These are phyloP conservation scores for Scedosporium minutisporum DNA, from an alignment of 2,329 filamentous ascomycete genomes.

Conservation along the genomic window DNA sequence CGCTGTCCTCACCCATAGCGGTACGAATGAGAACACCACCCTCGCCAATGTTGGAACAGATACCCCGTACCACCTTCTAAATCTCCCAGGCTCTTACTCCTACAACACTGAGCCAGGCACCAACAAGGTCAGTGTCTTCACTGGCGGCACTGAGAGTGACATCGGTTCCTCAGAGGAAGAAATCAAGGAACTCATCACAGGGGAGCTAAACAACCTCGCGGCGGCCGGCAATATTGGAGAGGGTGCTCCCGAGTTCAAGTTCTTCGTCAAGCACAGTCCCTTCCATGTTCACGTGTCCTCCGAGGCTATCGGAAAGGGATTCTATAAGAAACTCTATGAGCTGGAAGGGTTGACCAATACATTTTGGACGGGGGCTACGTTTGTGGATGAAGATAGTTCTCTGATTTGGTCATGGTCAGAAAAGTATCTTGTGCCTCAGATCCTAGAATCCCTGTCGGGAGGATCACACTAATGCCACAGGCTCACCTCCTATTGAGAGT, in stretches of 20 bases:
- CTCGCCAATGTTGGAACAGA: slow-evolving; percentile 13
- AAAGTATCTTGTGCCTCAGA: neutral
- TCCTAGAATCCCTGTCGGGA: neutral
- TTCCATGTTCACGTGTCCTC: slow-evolving; percentile 17
- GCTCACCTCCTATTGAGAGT: too few relatives aligned
- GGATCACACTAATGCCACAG: neutral
- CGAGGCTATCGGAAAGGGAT: slow-evolving; percentile 19
- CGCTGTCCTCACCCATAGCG: slow-evolving; percentile 19
- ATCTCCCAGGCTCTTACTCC: slow-evolving; percentile 10
- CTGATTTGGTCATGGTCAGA: slow-evolving; percentile 2
- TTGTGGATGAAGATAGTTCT: neutral
- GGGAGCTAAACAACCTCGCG: slow-evolving; percentile 7
- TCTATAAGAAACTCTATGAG: slow-evolving; percentile 21
- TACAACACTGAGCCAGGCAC: slow-evolving; percentile 10
- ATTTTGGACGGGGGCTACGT: slow-evolving; percentile 25
- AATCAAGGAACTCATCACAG: slow-evolving; percentile 10
- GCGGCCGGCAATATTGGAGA: slow-evolving; percentile 1
- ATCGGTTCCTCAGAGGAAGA: slow-evolving; percentile 9
- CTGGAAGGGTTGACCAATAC: slow-evolving; percentile 25
- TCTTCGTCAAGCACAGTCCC: slow-evolving; percentile 20
- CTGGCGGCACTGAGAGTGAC: slow-evolving; percentile 9
- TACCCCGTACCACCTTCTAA: slow-evolving; percentile 5
- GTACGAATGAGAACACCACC: slow-evolving; percentile 13
- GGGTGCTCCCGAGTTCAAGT: slow-evolving; percentile 16
- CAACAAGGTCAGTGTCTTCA: slow-evolving; percentile 4